Percentiles rank a stretch among this genome's conserved stretches.
These are phyloP conservation scores for Botrytis paeoniae DNA, from an alignment of 2,329 filamentous ascomycete genomes.

Conservation along the genomic window DNA sequence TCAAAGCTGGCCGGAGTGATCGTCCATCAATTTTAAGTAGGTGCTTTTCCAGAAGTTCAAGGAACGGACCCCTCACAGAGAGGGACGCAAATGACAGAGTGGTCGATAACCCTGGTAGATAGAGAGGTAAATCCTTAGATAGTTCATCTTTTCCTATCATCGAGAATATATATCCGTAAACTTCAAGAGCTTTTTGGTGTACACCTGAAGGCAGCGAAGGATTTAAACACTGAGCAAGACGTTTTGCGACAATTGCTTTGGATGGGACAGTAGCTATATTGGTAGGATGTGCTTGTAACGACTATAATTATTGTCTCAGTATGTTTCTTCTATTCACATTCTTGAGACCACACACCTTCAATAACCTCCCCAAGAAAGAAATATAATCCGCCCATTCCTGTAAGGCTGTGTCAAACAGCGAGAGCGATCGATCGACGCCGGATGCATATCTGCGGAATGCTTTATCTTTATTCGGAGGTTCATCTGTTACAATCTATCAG, in stretches of 20 bases:
- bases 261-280: constrained; percentile 72
- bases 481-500: constrained; percentile 45
- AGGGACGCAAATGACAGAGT: constrained; percentile 94
- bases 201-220: constrained; percentile 91
- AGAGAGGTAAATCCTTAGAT: constrained; percentile 77
- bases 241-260: constrained; percentile 80
- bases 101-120: constrained; percentile 83
- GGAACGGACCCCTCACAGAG: constrained; percentile 80
- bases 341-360: constrained; percentile 62
- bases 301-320: constrained; percentile 49
- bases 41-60: constrained; percentile 78
- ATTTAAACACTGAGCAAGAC: constrained; percentile 91
- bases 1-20: constrained; percentile 80
- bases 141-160: constrained; percentile 79
- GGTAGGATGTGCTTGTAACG: constrained; percentile 80
- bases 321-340: constrained; percentile 21
- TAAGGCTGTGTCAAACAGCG: constrained; percentile 85
- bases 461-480: constrained; percentile 58
- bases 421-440: constrained; percentile 80
- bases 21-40: constrained; percentile 69
- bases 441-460: constrained; percentile 84
- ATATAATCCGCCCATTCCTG: constrained; percentile 99
- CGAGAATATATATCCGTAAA: constrained; percentile 86
- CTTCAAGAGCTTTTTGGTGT: constrained; percentile 94
- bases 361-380: constrained; percentile 84